These are phyloP conservation scores for Arabidopsis thaliana DNA, from an alignment of 345 rosid species.

Conservation along the genomic window DNA sequence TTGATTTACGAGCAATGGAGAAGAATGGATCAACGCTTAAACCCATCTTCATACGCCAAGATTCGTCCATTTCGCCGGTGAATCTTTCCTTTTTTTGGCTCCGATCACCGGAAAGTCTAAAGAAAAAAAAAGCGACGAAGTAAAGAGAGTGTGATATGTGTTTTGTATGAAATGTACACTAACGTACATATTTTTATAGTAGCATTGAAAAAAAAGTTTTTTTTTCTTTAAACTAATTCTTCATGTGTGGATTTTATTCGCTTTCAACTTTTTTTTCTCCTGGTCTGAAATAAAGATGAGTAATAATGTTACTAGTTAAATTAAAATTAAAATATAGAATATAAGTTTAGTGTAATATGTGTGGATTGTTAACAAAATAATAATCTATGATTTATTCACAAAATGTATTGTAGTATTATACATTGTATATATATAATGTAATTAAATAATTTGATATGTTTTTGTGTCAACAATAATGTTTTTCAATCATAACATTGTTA, in stretches of 20 bases:
- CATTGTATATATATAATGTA: no score
- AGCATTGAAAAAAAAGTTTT: slow-evolving; percentile 14
- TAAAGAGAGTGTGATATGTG: not conserved
- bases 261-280: slow-evolving; percentile 1
- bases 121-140: not conserved
- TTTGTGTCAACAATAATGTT: no score
- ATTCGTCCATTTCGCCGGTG: slow-evolving; percentile 69
- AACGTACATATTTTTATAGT: slow-evolving; percentile 34
- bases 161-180: slow-evolving; percentile 24
- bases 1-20: slow-evolving; percentile 58
- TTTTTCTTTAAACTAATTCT: slow-evolving; percentile 11
- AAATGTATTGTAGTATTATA: no score
- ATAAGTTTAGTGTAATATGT: no score
- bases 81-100: not conserved
- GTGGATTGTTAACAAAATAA: no score
- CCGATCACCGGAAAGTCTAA: not conserved
- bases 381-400: no score
- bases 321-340: no score
- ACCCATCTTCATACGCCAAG: slow-evolving; percentile 84
- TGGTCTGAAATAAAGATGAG: no score
- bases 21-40: slow-evolving; percentile 47
- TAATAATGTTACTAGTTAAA: no score
- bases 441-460: no score
- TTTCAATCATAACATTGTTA: no score
- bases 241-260: not conserved